Conservation (phyloP, 345 rosid genomes). For the Gossypium bickii region DNA sequence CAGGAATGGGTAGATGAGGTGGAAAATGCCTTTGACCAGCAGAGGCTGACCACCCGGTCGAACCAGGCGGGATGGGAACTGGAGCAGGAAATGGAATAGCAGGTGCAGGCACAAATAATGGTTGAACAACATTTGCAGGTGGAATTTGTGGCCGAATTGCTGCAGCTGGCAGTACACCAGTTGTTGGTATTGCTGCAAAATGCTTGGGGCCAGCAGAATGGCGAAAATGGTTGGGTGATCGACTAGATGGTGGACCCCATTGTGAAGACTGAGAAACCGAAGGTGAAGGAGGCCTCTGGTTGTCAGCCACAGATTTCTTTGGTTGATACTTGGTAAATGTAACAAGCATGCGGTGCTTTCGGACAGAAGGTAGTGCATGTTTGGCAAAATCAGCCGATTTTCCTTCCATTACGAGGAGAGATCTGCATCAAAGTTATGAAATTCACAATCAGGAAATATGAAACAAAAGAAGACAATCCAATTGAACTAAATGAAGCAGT, state of each 20-base stretch:
- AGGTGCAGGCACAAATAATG: constrained; percentile 43
- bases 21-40: constrained; percentile 52
- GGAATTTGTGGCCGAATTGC: constrained; percentile 53
- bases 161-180: constrained; percentile 50
- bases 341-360: constrained; percentile 66
- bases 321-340: constrained; percentile 67
- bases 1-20: constrained; percentile 57
- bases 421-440: constrained; percentile 36
- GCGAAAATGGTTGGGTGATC: constrained; percentile 48
- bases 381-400: constrained; percentile 65
- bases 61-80: constrained; percentile 49
- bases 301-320: constrained; percentile 36
- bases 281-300: constrained; percentile 31
- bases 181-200: constrained; percentile 38
- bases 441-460: background rate
- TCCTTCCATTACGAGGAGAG: constrained; percentile 70
- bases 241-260: constrained; percentile 56
- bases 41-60: constrained; percentile 61
- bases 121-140: constrained; percentile 49
- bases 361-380: constrained; percentile 63
- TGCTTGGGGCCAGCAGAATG: constrained; percentile 55
- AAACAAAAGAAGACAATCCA: background rate
- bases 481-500: background rate
- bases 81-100: constrained; percentile 56
- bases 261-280: constrained; percentile 36